Conservation (phyloP, 768 basidiomycete species). For the Boletus edulis region DNA sequence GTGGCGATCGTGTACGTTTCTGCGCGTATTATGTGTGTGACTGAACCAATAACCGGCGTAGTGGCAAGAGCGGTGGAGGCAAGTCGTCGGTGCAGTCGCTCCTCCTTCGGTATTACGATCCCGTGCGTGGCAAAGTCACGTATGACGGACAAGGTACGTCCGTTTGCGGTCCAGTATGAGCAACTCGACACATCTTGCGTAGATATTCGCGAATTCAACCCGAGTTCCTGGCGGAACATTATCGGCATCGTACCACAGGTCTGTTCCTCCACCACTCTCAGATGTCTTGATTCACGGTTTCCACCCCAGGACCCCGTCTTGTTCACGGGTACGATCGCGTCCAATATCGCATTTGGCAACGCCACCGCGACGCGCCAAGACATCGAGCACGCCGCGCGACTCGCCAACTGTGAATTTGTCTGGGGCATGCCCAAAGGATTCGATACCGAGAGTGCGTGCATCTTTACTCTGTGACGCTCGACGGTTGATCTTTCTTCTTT, state of each 20-base stretch:
- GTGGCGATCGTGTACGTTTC: conserved; percentile 86
- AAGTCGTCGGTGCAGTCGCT: conserved; percentile 92
- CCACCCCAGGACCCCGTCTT: conserved; percentile 66
- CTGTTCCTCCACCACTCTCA: background rate
- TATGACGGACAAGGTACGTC: conserved; percentile 79
- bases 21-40: background rate
- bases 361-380: conserved; percentile 72
- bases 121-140: conserved; percentile 74
- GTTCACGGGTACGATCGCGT: conserved; percentile 91
- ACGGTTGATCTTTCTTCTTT: too few species aligned
- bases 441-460: conserved; percentile 68
- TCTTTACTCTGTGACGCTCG: background rate
- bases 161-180: background rate
- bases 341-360: conserved; percentile 91
- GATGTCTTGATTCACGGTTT: background rate
- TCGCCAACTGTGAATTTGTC: conserved; percentile 95
- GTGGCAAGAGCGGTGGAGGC: conserved; percentile 90
- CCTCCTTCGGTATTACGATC: conserved; percentile 87
- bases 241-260: conserved; percentile 94
- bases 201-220: conserved; percentile 84
- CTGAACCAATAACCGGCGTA: conserved; percentile 25
- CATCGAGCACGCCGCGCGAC: conserved; percentile 82
- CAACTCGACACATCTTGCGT: conserved; percentile 13
- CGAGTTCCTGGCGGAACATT: conserved; percentile 81
- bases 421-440: conserved; percentile 94